Conservation (phyloP, 208 protist species). For the Crithidia thermophila region DNA sequence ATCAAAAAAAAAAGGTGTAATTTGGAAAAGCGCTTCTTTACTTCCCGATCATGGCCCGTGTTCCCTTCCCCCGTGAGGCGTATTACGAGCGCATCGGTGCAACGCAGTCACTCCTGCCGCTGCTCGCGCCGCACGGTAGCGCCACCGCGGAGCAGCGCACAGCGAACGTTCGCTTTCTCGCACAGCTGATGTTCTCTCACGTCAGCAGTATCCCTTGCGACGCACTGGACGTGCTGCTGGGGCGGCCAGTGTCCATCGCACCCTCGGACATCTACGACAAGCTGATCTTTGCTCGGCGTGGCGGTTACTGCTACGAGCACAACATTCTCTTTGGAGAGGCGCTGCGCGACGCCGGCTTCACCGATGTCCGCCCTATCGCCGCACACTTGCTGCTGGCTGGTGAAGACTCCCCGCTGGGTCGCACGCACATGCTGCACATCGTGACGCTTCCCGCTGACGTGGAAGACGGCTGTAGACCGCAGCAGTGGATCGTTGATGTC, state of each 20-base stretch:
- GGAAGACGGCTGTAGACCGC: neutral
- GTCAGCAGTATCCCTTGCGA: constrained; percentile 22
- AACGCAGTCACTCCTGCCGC: constrained; percentile 1
- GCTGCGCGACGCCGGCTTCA: constrained; percentile 16
- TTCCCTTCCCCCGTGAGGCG: constrained; percentile 12
- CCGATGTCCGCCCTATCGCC: neutral
- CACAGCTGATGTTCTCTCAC: constrained; percentile 10
- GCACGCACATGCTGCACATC: constrained; percentile 18
- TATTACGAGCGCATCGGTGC: constrained; percentile 33
- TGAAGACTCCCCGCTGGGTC: constrained; percentile 7
- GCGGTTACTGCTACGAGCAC: constrained; percentile 39
- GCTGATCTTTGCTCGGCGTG: constrained; percentile 23
- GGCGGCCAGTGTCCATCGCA: constrained; percentile 24
- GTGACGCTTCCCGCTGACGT: neutral
- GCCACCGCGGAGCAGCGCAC: neutral
- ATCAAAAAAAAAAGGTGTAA: too few relatives aligned
- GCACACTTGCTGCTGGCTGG: neutral
- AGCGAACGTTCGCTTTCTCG: constrained; percentile 10
- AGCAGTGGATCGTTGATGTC: constrained; percentile 29
- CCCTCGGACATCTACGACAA: constrained; percentile 18
- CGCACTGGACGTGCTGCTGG: constrained; percentile 13
- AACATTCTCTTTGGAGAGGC: constrained; percentile 23
- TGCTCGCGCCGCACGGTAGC: neutral
- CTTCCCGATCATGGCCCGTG: neutral
- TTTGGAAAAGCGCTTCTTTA: too few relatives aligned